phyloP scores from a whole-genome alignment of 495 filamentous ascomycete genomes.

The Penicillium canariense region DNA sequence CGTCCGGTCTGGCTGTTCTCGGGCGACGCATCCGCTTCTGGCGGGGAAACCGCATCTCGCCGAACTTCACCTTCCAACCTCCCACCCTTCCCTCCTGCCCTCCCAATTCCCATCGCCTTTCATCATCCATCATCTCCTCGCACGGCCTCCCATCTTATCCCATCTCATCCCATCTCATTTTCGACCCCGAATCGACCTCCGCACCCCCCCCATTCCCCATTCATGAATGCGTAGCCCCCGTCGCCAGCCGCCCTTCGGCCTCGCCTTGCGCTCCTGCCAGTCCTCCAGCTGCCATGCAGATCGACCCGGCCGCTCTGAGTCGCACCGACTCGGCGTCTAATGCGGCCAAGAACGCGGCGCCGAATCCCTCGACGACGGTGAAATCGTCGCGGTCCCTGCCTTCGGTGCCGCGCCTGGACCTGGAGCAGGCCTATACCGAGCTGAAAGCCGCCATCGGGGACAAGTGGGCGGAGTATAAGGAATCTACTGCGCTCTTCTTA shows the following conservation, averaged over 20 bases:
- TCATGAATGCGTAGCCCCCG: slow-evolving; percentile 45
- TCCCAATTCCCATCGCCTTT: slow-evolving; percentile 14
- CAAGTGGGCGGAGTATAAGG: slow-evolving; percentile 86
- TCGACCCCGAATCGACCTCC: not conserved
- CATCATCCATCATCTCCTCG: slow-evolving; percentile 21
- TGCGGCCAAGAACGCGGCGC: slow-evolving; percentile 58
- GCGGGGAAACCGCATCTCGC: slow-evolving; percentile 28
- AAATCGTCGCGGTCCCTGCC: slow-evolving; percentile 59
- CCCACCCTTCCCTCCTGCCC: not conserved
- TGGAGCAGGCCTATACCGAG: slow-evolving; percentile 84
- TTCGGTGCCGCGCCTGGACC: slow-evolving; percentile 78
- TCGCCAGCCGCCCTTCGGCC: slow-evolving; percentile 39
- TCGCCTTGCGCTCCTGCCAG: slow-evolving; percentile 43
- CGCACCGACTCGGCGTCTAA: slow-evolving; percentile 66
- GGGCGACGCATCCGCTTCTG: slow-evolving; percentile 28
- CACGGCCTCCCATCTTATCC: slow-evolving; percentile 16
- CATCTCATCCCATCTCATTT: slow-evolving; percentile 20
- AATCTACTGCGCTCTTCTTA: slow-evolving; percentile 73
- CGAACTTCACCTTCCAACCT: slow-evolving; percentile 29
- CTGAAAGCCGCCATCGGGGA: slow-evolving; percentile 80
- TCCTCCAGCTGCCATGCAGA: slow-evolving; percentile 66
- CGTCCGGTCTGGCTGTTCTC: not conserved
- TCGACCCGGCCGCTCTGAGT: slow-evolving; percentile 80
- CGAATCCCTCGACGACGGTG: slow-evolving; percentile 53
- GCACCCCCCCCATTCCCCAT: slow-evolving; percentile 20